phyloP scores from a whole-genome alignment of 2,329 filamentous ascomycete genomes.

The Calonectria pauciramosa region DNA sequence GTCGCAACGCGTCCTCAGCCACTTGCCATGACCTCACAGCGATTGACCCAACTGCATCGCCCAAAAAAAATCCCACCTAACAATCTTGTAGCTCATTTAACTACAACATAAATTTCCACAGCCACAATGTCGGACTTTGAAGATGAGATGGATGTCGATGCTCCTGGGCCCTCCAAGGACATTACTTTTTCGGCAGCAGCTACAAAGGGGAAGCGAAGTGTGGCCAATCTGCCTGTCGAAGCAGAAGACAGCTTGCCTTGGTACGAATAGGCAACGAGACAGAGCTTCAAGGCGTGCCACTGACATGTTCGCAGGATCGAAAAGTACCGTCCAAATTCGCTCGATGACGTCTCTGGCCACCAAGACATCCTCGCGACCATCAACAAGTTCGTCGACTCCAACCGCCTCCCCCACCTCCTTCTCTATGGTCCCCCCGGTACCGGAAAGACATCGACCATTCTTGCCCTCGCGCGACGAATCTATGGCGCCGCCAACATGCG shows the following conservation, averaged over 20 bases:
- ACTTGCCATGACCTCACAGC: slow-evolving; percentile 44
- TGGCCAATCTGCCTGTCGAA: slow-evolving; percentile 93
- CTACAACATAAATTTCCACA: neutral
- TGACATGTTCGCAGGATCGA: slow-evolving; percentile 77
- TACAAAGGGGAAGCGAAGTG: slow-evolving; percentile 90
- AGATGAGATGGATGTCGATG: slow-evolving; percentile 74
- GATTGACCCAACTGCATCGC: slow-evolving; percentile 21
- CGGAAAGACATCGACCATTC: slow-evolving; percentile 96
- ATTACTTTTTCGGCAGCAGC: slow-evolving; percentile 80
- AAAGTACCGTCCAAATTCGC: slow-evolving; percentile 91
- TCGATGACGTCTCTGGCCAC: slow-evolving; percentile 95
- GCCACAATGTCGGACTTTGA: slow-evolving; percentile 70
- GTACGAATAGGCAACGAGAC: slow-evolving; percentile 59
- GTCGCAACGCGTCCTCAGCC: slow-evolving; percentile 49
- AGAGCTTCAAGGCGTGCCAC: neutral
- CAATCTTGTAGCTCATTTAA: neutral
- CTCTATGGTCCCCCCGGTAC: slow-evolving; percentile 97
- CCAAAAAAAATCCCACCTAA: neutral
- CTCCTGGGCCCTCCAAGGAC: slow-evolving; percentile 60
- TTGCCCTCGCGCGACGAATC: slow-evolving; percentile 92
- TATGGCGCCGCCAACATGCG: slow-evolving; percentile 94
- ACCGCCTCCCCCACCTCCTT: slow-evolving; percentile 93
- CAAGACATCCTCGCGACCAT: slow-evolving; percentile 98
- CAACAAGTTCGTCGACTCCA: slow-evolving; percentile 96
- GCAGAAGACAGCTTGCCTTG: slow-evolving; percentile 95